Evolutionary conservation across 2,329 filamentous ascomycete species (phyloP).

Genomic region (Erysiphe pulchra): DNA sequence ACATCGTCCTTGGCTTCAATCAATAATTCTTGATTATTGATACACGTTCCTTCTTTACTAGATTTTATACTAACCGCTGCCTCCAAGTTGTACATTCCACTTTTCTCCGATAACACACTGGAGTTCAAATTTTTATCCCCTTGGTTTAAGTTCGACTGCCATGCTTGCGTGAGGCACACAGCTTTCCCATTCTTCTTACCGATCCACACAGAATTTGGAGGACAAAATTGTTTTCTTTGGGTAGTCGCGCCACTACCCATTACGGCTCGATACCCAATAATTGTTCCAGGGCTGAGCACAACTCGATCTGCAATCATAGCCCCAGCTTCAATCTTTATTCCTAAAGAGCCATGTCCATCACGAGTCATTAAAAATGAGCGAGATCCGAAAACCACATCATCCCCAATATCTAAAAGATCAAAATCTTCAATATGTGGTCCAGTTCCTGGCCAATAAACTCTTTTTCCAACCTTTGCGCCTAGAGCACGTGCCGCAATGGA

Average conservation of each 20-base stretch:
- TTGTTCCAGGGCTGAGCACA: slow-evolving; percentile 23
- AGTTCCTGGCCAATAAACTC: slow-evolving; percentile 31
- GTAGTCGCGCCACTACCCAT: slow-evolving; percentile 29
- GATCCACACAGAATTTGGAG: slow-evolving; percentile 22
- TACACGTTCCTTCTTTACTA: not conserved
- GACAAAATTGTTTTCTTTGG: slow-evolving; percentile 19
- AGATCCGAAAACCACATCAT: slow-evolving; percentile 33
- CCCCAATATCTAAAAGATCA: slow-evolving; percentile 26
- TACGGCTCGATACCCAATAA: slow-evolving; percentile 21
- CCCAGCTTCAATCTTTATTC: slow-evolving; percentile 20
- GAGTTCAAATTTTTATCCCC: not conserved
- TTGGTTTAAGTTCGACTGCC: not conserved
- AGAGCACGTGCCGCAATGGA: slow-evolving; percentile 23
- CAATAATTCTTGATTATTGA: not conserved
- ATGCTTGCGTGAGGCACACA: slow-evolving; percentile 15
- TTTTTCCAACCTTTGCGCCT: slow-evolving; percentile 24
- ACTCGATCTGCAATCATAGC: slow-evolving; percentile 32
- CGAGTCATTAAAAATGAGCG: slow-evolving; percentile 26
- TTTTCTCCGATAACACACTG: not conserved
- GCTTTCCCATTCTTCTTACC: slow-evolving; percentile 26
- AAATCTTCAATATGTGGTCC: slow-evolving; percentile 27
- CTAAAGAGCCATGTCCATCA: slow-evolving; percentile 23
- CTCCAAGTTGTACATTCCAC: not conserved
- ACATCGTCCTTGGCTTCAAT: not conserved
- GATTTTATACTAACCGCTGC: not conserved